Conservation (phyloP, 495 filamentous ascomycete genomes). For the Cladorrhinum samala region DNA sequence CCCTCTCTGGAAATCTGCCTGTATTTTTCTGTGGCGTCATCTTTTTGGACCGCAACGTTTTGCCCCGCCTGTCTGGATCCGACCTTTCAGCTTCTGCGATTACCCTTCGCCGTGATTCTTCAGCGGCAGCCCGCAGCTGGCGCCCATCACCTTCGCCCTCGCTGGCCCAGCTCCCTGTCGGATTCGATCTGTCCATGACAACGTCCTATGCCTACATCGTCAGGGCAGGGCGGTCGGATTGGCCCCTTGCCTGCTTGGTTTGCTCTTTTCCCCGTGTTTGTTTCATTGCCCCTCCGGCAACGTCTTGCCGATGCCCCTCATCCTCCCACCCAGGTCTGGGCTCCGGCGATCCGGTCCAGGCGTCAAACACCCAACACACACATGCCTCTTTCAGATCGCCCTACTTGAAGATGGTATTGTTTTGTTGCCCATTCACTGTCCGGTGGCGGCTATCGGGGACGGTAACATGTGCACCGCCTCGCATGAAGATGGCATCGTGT, state of each 20-base stretch:
- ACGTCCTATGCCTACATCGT: neutral
- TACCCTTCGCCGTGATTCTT: neutral
- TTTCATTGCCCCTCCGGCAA: conserved; percentile 7
- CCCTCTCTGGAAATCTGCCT: neutral
- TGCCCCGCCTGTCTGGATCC: neutral
- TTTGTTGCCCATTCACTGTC: neutral
- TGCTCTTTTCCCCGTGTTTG: neutral
- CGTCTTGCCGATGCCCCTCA: neutral
- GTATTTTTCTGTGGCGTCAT: neutral
- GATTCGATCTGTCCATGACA: neutral
- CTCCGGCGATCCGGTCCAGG: conserved; percentile 2
- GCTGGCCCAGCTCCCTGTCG: neutral
- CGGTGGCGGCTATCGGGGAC: neutral
- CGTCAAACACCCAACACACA: neutral
- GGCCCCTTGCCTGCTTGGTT: neutral
- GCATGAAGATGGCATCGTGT: neutral
- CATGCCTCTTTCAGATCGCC: too few relatives aligned
- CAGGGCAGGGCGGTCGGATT: neutral
- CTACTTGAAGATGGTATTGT: too few relatives aligned
- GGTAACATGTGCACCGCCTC: too few relatives aligned
- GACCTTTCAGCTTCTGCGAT: neutral
- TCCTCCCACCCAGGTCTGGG: neutral
- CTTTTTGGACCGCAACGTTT: neutral
- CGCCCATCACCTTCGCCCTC: neutral
- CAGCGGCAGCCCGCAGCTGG: neutral